These are phyloP conservation scores for Botrytis sinoallii DNA, from an alignment of 2,329 filamentous ascomycete species.

Conservation along the genomic window DNA sequence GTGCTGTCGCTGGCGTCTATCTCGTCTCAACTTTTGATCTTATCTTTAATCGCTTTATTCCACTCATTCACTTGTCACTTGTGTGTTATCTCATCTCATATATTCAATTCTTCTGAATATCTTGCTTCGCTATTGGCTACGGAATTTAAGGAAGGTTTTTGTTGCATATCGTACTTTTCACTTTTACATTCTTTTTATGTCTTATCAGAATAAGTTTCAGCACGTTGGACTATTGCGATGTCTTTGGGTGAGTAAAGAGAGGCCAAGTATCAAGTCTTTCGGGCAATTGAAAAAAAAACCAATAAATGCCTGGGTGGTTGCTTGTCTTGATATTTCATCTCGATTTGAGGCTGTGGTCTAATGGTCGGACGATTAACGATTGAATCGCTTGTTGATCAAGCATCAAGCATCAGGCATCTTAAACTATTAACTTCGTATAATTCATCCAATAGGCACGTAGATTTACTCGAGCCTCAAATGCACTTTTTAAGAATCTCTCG, in stretches of 20 bases:
- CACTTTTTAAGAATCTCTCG: not conserved
- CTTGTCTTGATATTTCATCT: not conserved
- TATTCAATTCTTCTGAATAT: not conserved
- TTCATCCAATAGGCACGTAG: not conserved
- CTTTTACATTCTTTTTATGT: not conserved
- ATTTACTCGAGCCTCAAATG: not conserved
- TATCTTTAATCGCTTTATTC: too few species aligned
- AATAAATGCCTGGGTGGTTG: not conserved
- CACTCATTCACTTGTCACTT: not conserved
- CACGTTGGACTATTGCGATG: rapidly evolving
- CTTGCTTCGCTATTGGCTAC: not conserved
- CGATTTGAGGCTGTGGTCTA: not conserved
- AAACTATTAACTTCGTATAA: not conserved
- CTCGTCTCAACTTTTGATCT: not conserved
- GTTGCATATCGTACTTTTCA: not conserved
- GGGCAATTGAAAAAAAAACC: not conserved
- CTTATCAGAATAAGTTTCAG: not conserved
- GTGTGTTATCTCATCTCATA: not conserved
- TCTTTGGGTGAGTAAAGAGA: not conserved
- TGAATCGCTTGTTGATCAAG: not conserved
- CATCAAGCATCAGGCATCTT: too few species aligned
- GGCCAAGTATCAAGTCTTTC: not conserved
- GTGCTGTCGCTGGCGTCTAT: not conserved
- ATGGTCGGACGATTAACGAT: not conserved
- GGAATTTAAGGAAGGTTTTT: not conserved